A percentile compares a stretch with the other conserved stretches of the same genome.
Evolutionary conservation across 2,329 filamentous ascomycete genomes (phyloP).

Genomic region (Colletotrichum chrysophilum): DNA sequence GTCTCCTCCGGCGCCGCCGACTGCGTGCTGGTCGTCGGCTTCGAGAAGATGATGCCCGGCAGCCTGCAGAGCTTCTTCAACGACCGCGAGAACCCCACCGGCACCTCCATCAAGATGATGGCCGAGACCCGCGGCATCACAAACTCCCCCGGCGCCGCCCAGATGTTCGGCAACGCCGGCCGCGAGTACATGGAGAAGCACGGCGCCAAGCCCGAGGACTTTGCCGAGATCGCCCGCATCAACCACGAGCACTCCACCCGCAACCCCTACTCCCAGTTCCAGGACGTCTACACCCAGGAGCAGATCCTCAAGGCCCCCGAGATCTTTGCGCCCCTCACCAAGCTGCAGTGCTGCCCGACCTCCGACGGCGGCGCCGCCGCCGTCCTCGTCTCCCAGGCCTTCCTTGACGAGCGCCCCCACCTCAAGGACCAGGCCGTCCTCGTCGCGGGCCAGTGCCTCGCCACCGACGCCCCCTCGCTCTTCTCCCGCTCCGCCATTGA

Average conservation of each 20-base stretch:
- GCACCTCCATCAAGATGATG: conserved; percentile 80
- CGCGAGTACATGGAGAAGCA: conserved; percentile 96
- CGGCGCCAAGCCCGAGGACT: conserved; percentile 83
- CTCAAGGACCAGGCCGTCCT: conserved; percentile 83
- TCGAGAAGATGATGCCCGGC: conserved; percentile 98
- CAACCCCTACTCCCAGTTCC: conserved; percentile 99
- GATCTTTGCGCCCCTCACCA: conserved; percentile 88
- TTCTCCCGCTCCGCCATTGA: conserved; percentile 86
- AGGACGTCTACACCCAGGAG: conserved; percentile 86
- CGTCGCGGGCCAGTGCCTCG: conserved; percentile 85
- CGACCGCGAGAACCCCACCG: conserved; percentile 81
- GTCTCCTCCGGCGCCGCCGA: conserved; percentile 82
- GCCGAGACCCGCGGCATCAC: conserved; percentile 79
- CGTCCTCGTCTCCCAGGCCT: conserved; percentile 85
- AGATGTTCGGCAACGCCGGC: conserved; percentile 95
- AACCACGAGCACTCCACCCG: conserved; percentile 91
- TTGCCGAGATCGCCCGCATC: conserved; percentile 90
- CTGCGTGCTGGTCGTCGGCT: conserved; percentile 90
- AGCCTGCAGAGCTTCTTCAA: conserved; percentile 83
- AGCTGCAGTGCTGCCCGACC: conserved; percentile 98
- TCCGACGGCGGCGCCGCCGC: conserved; percentile 91
- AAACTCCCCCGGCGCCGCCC: conserved; percentile 84
- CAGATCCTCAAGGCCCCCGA: conserved; percentile 78
- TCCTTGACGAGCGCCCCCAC: conserved; percentile 84
- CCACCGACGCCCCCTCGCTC: conserved; percentile 81